Evolutionary conservation across 345 rosid genomes (phyloP), one percentile per base, ranked within the genome.

Genomic region (Eucalyptus polyanthemos): DNA sequence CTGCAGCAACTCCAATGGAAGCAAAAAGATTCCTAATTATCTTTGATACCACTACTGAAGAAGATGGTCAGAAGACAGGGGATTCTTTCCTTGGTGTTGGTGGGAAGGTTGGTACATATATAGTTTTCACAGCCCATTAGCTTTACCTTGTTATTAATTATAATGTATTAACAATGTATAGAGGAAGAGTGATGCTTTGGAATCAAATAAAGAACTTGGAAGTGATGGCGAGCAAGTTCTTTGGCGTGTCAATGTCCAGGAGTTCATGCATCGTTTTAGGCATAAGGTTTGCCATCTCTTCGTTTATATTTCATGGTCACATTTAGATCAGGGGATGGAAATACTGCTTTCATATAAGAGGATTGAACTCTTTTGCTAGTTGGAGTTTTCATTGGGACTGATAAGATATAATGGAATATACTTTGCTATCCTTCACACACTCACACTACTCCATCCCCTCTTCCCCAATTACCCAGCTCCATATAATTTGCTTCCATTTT

Each of bases 231-330:
- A 86, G 76, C 86, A 81, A 87, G 93, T 94, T 89, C 92, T 95
- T 85, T 98, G 98, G 98, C 97, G 97, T 91, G 97, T 95, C 90
- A 98, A 95, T 92, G 95, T 93, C 80, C 98, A 96, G 94, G 98
- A 94, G 92, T 95, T 97, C 91, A 88, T 94, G 62, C 96, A 92
- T 80, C 91, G 89, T 44, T 95, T 95, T 90, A 94, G 98, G 93
- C 97, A 97, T 91, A 95, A 97, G 98, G 99, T 97, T 90, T 85
- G 94, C 90, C 92, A 88, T 51, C 34, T 86, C 87, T 49, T 87
- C 42, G 37, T 27, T 29, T 24, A 65, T 45, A 14, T 44, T 88
- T 88, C 72, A 56, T 29, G 24, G 87, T 53, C 60, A 27, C 31
- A 89, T 88, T 34, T 87, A 34, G 47, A 44, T 19, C 45, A 31